Evolutionary conservation across 2,329 filamentous ascomycete genomes (phyloP).

Genomic region (Paraphoma chrysanthemicola): DNA sequence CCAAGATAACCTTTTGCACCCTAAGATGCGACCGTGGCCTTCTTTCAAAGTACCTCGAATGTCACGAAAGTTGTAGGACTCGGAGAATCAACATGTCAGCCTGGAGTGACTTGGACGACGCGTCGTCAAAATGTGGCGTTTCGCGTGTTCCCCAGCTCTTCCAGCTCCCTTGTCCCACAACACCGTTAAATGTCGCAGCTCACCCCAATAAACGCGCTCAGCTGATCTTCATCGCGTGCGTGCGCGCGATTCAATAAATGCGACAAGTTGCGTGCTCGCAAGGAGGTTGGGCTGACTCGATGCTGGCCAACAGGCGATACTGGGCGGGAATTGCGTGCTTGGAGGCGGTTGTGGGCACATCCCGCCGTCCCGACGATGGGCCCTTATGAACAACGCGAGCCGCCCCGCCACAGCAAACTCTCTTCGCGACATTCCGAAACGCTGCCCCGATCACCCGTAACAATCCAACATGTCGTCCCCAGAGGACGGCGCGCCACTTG

Average conservation of each 20-base stretch:
- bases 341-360: too few species aligned
- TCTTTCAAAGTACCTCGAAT: neutral
- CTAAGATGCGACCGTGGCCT: neutral
- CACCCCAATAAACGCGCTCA: neutral
- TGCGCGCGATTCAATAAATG: neutral
- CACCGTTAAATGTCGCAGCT: neutral
- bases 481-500: neutral
- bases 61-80: neutral
- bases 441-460: neutral
- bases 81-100: neutral
- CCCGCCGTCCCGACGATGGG: too few species aligned
- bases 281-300: neutral
- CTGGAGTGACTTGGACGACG: neutral
- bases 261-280: neutral
- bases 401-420: neutral
- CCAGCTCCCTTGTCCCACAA: neutral
- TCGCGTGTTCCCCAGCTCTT: neutral
- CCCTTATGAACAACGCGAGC: constrained; percentile 1
- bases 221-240: neutral
- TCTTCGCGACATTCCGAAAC: constrained; percentile 6
- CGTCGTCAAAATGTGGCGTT: neutral
- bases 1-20: too few species aligned
- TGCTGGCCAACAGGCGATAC: neutral
- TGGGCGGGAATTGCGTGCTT: constrained; percentile 1
- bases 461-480: constrained; percentile 1